These are phyloP conservation scores for Metschnikowia arizonensis DNA, from an alignment of 805 yeast species.

Conservation along the genomic window DNA sequence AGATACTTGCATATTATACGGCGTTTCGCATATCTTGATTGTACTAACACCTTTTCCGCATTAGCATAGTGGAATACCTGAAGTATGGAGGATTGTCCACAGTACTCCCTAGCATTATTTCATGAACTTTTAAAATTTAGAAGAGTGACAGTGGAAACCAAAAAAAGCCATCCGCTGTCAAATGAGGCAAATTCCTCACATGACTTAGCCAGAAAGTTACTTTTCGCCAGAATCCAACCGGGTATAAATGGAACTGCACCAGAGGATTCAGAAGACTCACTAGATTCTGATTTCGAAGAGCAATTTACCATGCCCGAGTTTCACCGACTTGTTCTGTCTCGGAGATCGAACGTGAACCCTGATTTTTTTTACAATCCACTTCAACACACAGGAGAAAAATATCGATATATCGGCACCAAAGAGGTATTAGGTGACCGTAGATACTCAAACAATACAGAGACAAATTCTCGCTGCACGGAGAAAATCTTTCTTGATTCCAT, in stretches of 20 bases:
- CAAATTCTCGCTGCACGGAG: constrained; percentile 2
- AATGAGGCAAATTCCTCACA: not conserved
- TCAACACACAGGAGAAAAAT: not conserved
- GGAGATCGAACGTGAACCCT: not conserved
- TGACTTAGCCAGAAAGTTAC: not conserved
- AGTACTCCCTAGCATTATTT: constrained; percentile 1
- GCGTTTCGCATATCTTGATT: not conserved
- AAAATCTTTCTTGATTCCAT: constrained; percentile 1
- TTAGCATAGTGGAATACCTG: not conserved
- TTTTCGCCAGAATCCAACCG: not conserved
- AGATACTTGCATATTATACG: not conserved
- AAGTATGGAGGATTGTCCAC: not conserved
- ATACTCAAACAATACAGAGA: constrained; percentile 4
- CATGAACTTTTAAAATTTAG: not conserved
- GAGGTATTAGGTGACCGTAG: constrained; percentile 3
- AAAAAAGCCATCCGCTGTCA: not conserved
- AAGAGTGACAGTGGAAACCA: not conserved
- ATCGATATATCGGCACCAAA: not conserved
- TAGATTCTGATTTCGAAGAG: not conserved
- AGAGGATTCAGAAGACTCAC: not conserved
- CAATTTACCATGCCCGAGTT: not conserved
- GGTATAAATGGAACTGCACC: not conserved
- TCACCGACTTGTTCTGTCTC: not conserved
- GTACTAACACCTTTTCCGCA: not conserved
- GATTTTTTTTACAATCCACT: not conserved